These are phyloP conservation scores for Berkeleyomyces rouxiae DNA, from an alignment of 2,329 filamentous ascomycete genomes.

Conservation along the genomic window DNA sequence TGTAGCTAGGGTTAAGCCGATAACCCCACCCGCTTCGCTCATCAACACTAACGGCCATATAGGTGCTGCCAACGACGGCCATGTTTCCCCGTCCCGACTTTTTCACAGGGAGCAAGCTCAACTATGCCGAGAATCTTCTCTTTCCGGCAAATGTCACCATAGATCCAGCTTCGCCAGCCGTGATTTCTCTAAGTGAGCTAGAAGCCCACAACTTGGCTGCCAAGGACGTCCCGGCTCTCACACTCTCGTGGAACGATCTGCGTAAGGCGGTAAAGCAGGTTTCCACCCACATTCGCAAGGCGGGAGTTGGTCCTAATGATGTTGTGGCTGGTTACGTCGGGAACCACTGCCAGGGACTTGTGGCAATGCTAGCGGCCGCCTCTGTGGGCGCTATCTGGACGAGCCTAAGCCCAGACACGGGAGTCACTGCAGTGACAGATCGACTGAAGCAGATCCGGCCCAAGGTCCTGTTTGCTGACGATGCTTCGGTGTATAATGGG, in stretches of 20 bases:
- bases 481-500: slow-evolving; percentile 79
- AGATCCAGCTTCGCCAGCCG: slow-evolving; percentile 60
- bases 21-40: not conserved
- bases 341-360: slow-evolving; percentile 73
- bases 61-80: slow-evolving; percentile 52
- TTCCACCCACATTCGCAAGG: slow-evolving; percentile 49
- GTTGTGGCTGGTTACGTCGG: slow-evolving; percentile 63
- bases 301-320: slow-evolving; percentile 41
- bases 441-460: slow-evolving; percentile 74
- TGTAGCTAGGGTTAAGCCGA: not conserved
- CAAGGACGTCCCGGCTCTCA: not conserved
- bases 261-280: slow-evolving; percentile 62
- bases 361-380: slow-evolving; percentile 73
- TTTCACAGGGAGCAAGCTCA: slow-evolving; percentile 63
- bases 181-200: slow-evolving; percentile 50
- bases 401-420: slow-evolving; percentile 79
- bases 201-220: slow-evolving; percentile 34
- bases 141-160: slow-evolving; percentile 46
- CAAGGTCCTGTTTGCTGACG: slow-evolving; percentile 69
- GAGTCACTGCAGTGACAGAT: slow-evolving; percentile 80
- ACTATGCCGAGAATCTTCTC: slow-evolving; percentile 90
- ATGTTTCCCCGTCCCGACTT: slow-evolving; percentile 83
- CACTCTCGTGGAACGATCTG: slow-evolving; percentile 50
- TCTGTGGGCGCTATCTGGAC: slow-evolving; percentile 84
- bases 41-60: slow-evolving; percentile 2